Base-by-base conservation (phyloP, 805 yeast genomes). In the Deakozyma indianensis region DNA sequence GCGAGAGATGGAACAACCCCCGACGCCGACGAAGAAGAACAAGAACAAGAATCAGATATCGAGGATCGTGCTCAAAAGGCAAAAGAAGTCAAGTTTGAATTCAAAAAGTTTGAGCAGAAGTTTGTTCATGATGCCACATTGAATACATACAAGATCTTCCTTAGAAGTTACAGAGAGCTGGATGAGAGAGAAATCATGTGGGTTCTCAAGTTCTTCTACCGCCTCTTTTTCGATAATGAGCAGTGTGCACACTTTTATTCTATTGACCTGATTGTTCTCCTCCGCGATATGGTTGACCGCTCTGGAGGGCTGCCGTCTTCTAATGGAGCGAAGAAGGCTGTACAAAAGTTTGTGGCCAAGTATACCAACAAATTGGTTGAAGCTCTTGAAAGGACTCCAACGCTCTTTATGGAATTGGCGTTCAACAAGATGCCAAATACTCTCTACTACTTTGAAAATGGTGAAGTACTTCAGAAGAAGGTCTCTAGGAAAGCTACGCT, bases 191-290 rank as follows among this genome's bases (percentile, higher is more conserved):
- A 78, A 43, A 63, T 90, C 41, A 78, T 77, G 51, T 69, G 72
- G 42, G 78, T 81, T 9, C 57, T 92, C 5, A 67, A 80, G 0
- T 90, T 75, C 56, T 77, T 87, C 55, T 85, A 83, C 56, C 67
- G 83, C 24, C 61, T 85, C 1, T 77, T 86, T 51, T 78, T 80
- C 42, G 69, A 76, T 42, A 71, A 75, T 35, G 80, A 82, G 47
- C 71, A 69, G 43, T 76, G 78, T 38, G 66, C 78, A 0, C 62
- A 74, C 27, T 59, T 83, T 27, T 79, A 70, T 53, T 66, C 95
- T 43, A 57, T 92, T 27, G 96, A 88, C 57, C 77, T 92, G 56
- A 73, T 90, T 71, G 58, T 69, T 15, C 56, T 73, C 2, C 57
- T 83, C 0, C 72, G 77, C 54, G 67, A 72, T 23, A 64, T 82